These are phyloP conservation scores for Ceratocystis diversiconidia DNA, from an alignment of 2,329 filamentous ascomycete species.

Conservation along the genomic window DNA sequence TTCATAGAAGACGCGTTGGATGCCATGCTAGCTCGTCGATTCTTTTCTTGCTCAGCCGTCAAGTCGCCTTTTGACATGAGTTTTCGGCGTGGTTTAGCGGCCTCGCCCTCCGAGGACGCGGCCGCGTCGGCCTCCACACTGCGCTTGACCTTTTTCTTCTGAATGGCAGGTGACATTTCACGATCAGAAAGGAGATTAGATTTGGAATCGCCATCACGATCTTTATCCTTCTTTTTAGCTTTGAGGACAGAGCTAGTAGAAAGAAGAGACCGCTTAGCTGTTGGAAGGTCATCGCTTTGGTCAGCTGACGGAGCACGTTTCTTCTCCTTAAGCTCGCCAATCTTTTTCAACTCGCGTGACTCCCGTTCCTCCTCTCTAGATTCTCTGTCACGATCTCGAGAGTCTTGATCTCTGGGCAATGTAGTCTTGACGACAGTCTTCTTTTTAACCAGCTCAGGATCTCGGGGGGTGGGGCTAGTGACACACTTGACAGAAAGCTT, in stretches of 20 bases:
- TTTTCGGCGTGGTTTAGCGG: conserved; percentile 46
- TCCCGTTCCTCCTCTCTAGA: conserved; percentile 28
- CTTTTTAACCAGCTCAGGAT: conserved; percentile 24
- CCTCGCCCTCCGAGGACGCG: conserved; percentile 42
- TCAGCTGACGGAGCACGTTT: conserved; percentile 31
- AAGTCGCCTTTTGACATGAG: conserved; percentile 49
- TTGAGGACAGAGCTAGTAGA: conserved; percentile 28
- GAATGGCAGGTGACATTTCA: conserved; percentile 36
- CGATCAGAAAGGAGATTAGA: conserved; percentile 30
- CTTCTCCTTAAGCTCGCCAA: conserved; percentile 36
- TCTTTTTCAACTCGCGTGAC: conserved; percentile 24
- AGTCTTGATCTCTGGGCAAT: conserved; percentile 33
- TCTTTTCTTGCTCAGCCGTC: conserved; percentile 42
- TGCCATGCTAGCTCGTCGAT: conserved; percentile 43
- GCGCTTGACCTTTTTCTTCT: conserved; percentile 40
- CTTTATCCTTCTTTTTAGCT: conserved; percentile 41
- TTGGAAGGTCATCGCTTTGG: conserved; percentile 34
- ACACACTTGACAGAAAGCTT: conserved; percentile 25
- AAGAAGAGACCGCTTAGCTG: conserved; percentile 34
- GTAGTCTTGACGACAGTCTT: conserved; percentile 25
- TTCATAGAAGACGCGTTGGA: conserved; percentile 38
- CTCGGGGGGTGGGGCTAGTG: conserved; percentile 9
- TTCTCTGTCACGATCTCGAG: conserved; percentile 34
- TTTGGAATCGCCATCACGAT: conserved; percentile 29
- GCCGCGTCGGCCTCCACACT: conserved; percentile 38